A percentile compares a stretch with the other conserved stretches of the same genome.
Evolutionary conservation across 371 early-diverging fungal genomes (phyloP).

Genomic region (Mortierella sp.): DNA sequence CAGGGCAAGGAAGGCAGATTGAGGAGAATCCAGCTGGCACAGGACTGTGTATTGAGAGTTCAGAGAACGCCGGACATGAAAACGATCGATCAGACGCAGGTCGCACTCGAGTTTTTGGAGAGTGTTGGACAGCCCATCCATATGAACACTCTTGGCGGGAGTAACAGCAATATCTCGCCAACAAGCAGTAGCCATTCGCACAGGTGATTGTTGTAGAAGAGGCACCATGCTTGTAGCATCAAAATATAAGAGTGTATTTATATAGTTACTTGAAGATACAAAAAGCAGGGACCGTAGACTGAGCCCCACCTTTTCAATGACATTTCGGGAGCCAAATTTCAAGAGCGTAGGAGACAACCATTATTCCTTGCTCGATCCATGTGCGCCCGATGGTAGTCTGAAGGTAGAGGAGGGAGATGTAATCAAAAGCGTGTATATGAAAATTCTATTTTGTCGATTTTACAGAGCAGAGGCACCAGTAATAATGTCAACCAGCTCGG

Average conservation of each 20-base stretch:
- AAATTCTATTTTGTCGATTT: too few relatives aligned
- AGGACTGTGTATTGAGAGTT: conserved; percentile 47
- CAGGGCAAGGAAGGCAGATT: conserved; percentile 53
- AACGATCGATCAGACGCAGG: conserved; percentile 48
- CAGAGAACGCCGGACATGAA: conserved; percentile 45
- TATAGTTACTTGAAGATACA: too few relatives aligned
- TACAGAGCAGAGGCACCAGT: conserved; percentile 55
- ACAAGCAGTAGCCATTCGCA: neutral
- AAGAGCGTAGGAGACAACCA: conserved; percentile 4
- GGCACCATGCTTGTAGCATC: neutral
- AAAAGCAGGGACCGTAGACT: too few relatives aligned
- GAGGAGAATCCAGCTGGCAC: conserved; percentile 42
- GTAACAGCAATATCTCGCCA: neutral
- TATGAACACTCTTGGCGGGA: neutral
- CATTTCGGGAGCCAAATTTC: conserved; percentile 6
- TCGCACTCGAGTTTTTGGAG: conserved; percentile 50
- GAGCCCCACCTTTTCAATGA: neutral
- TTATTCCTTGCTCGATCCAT: too few relatives aligned
- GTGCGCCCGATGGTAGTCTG: conserved; percentile 32
- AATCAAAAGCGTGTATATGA: too few relatives aligned
- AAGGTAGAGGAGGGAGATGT: conserved; percentile 16
- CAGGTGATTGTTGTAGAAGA: neutral
- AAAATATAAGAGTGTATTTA: neutral
- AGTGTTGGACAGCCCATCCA: conserved; percentile 45
- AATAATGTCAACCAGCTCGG: conserved; percentile 56